phyloP scores from a whole-genome alignment of 208 protist species.

The Leishmania guyanensis region DNA sequence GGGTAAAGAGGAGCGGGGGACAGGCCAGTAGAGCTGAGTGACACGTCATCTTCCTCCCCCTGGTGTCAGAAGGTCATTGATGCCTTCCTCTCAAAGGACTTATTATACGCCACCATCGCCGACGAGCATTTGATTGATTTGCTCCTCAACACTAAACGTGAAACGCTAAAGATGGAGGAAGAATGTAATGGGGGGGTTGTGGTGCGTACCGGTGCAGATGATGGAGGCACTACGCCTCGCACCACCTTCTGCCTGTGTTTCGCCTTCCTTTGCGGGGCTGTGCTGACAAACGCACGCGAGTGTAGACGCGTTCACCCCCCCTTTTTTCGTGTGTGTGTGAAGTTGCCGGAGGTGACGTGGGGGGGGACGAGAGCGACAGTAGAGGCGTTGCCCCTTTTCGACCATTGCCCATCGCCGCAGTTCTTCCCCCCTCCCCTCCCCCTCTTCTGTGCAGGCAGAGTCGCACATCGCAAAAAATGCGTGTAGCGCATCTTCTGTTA shows the following conservation, averaged over 20 bases:
- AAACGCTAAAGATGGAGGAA: not conserved
- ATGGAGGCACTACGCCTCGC: not conserved
- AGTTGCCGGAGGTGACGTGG: not conserved
- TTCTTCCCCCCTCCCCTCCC: conserved; percentile 11
- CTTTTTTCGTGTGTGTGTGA: not conserved
- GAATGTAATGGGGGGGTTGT: not conserved
- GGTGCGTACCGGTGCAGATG: not conserved
- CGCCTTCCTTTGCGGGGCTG: not conserved
- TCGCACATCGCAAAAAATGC: not conserved
- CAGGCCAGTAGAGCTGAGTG: not conserved
- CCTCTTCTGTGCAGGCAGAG: not conserved
- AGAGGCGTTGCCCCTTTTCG: not conserved
- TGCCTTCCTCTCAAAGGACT: not conserved
- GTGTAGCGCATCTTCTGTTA: not conserved
- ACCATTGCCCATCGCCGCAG: not conserved
- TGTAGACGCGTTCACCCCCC: not conserved
- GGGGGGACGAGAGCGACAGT: too few relatives aligned
- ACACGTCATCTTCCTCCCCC: not conserved
- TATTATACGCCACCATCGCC: not conserved
- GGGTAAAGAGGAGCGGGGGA: not conserved
- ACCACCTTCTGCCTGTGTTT: not conserved
- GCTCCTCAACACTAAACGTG: not conserved
- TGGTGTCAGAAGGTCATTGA: not conserved
- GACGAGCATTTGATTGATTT: not conserved
- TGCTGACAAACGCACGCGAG: not conserved